Percentiles rank a stretch among this genome's conserved stretches.
phyloP scores from a whole-genome alignment of 75 land plant species.

The Isoetes taiwanensis region DNA sequence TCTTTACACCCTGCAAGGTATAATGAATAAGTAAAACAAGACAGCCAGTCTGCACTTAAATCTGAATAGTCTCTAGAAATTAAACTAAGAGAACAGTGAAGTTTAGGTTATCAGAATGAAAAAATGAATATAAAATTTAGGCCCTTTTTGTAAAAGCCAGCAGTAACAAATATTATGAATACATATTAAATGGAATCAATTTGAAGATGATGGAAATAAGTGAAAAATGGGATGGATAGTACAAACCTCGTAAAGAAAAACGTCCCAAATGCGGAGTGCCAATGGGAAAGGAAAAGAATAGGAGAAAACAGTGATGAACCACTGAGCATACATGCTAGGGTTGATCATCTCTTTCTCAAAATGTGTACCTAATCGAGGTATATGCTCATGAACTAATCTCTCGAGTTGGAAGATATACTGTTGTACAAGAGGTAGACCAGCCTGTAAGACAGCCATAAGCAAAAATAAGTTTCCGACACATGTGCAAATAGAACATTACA shows the following conservation, averaged over 20 bases:
- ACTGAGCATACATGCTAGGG: constrained; percentile 7
- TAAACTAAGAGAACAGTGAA: no score
- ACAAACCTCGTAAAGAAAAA: constrained; percentile 7
- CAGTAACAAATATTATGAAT: no score
- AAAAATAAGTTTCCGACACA: no score
- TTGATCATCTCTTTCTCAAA: constrained; percentile 3
- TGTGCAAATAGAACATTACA: no score
- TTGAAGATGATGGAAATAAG: background rate
- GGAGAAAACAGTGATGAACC: constrained; percentile 7
- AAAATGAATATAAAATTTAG: no score
- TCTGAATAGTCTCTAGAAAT: no score
- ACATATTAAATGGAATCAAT: background rate
- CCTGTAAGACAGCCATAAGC: no score
- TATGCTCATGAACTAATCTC: background rate
- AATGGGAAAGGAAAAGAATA: constrained; percentile 5
- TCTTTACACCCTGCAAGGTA: constrained; percentile 8
- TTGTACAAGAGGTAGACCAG: constrained; percentile 1
- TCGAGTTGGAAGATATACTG: constrained; percentile 5
- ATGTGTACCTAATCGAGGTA: background rate
- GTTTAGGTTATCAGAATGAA: no score
- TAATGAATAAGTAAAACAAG: no score
- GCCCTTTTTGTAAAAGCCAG: no score
- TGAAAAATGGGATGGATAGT: no score
- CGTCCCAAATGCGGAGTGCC: constrained; percentile 3
- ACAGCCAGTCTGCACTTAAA: no score